phyloP scores from a whole-genome alignment of 1,284 basidiomycete genomes.

The Phenoliferia sp. region DNA sequence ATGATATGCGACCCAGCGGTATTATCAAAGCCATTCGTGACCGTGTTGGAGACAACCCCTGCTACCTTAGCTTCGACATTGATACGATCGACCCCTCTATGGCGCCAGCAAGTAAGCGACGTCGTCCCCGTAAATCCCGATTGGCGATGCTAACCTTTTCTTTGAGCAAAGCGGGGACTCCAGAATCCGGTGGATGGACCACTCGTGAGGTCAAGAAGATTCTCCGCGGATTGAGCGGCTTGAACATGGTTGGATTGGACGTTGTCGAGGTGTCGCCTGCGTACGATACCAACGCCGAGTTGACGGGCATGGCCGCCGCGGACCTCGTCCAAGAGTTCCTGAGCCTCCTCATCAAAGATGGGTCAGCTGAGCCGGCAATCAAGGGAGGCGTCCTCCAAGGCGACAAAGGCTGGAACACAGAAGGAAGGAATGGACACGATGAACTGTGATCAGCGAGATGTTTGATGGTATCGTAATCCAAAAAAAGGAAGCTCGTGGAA shows the following conservation, averaged over 20 bases:
- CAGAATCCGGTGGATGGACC: slow-evolving; percentile 44
- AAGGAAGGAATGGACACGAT: background rate
- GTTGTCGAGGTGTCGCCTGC: slow-evolving; percentile 45
- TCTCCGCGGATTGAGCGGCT: slow-evolving; percentile 43
- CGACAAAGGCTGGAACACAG: background rate
- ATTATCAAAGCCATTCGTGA: slow-evolving; percentile 42
- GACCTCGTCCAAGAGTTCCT: slow-evolving; percentile 19
- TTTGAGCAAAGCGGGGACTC: slow-evolving; percentile 39
- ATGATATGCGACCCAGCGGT: slow-evolving; percentile 45
- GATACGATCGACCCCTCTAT: slow-evolving; percentile 44
- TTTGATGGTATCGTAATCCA: too few relatives aligned
- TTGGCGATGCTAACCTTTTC: background rate
- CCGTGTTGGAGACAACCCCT: slow-evolving; percentile 44
- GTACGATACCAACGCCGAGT: slow-evolving; percentile 35
- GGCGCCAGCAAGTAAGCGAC: slow-evolving; percentile 43
- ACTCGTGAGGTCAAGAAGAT: slow-evolving; percentile 48
- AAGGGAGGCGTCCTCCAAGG: background rate
- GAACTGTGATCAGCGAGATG: too few relatives aligned
- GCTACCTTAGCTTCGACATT: slow-evolving; percentile 37
- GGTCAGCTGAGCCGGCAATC: background rate
- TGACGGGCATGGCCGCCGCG: slow-evolving; percentile 34
- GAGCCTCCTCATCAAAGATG: background rate
- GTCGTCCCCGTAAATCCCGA: too few relatives aligned
- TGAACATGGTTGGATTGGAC: slow-evolving; percentile 47
- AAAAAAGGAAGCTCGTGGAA: too few relatives aligned